Evolutionary conservation across 2,329 filamentous ascomycete genomes (phyloP).

Genomic region (Dactylella cylindrospora): DNA sequence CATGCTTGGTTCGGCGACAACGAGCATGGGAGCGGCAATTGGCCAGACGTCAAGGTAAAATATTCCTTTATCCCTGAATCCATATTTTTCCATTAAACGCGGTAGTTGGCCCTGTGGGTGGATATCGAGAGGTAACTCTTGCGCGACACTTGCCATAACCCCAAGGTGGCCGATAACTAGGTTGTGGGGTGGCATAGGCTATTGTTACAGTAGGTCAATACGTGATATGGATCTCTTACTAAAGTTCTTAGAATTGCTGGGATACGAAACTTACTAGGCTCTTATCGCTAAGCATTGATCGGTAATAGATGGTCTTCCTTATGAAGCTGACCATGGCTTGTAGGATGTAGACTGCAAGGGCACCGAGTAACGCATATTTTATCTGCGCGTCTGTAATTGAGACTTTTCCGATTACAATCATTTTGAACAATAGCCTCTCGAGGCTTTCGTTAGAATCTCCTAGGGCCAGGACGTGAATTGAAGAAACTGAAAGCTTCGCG

Average conservation of each 20-base stretch:
- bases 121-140: slow-evolving; percentile 49
- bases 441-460: not conserved
- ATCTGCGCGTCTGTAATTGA: slow-evolving; percentile 9
- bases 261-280: not conserved
- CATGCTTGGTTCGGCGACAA: slow-evolving; percentile 53
- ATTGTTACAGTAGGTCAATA: not conserved
- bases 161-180: slow-evolving; percentile 51
- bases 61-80: slow-evolving; percentile 49
- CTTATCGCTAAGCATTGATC: slow-evolving; percentile 27
- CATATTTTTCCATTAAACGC: slow-evolving; percentile 49
- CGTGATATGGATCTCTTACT: not conserved
- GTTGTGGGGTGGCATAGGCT: slow-evolving; percentile 52
- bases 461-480: not conserved
- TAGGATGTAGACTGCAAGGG: slow-evolving; percentile 16
- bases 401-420: slow-evolving; percentile 14
- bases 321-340: slow-evolving; percentile 11
- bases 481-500: no score
- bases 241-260: not conserved
- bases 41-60: slow-evolving; percentile 54
- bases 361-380: slow-evolving; percentile 12
- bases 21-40: slow-evolving; percentile 51
- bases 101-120: slow-evolving; percentile 47
- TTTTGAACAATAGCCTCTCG: not conserved
- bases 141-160: slow-evolving; percentile 48
- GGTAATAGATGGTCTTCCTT: slow-evolving; percentile 1